Evolutionary conservation across 2,329 filamentous ascomycete species (phyloP).

Genomic region (Alternaria brassicicola): DNA sequence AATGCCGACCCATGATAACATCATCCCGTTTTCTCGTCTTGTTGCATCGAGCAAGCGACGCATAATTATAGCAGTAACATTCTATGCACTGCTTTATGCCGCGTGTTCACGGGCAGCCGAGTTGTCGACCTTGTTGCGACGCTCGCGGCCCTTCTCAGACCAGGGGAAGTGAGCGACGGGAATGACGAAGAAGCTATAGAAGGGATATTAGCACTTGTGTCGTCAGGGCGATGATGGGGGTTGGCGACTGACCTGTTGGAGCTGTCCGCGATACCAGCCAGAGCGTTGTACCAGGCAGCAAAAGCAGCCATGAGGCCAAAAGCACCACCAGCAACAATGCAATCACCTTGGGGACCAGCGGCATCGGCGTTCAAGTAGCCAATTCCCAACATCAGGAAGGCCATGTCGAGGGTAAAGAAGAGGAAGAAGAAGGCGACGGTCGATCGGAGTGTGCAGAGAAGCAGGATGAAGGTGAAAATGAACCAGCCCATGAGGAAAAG

Average conservation of each 20-base stretch:
- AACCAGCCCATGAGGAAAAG: constrained; percentile 66
- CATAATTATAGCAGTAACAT: not conserved
- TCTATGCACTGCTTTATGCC: not conserved
- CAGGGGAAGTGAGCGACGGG: constrained; percentile 95
- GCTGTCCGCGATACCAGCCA: constrained; percentile 62
- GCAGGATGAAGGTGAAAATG: constrained; percentile 63
- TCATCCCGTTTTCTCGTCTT: not conserved
- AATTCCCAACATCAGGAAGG: constrained; percentile 63
- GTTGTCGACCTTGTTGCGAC: constrained; percentile 51
- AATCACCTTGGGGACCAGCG: constrained; percentile 47
- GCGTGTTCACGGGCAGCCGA: constrained; percentile 25
- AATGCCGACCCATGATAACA: not conserved
- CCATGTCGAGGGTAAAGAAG: constrained; percentile 64
- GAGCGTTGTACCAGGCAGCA: constrained; percentile 61
- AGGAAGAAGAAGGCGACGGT: constrained; percentile 64
- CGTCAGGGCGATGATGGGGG: not conserved
- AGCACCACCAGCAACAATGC: constrained; percentile 60
- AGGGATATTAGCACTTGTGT: constrained; percentile 13
- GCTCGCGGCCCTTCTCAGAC: constrained; percentile 62
- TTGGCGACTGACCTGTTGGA: constrained; percentile 54
- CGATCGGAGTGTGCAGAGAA: constrained; percentile 63
- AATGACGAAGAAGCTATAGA: constrained; percentile 82
- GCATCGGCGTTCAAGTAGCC: constrained; percentile 57
- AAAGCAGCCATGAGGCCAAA: constrained; percentile 62
- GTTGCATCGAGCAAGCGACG: not conserved